Evolutionary conservation across 2,329 filamentous ascomycete genomes (phyloP), one percentile per base, ranked within the genome.

Genomic region (Hypoxylon sp.): DNA sequence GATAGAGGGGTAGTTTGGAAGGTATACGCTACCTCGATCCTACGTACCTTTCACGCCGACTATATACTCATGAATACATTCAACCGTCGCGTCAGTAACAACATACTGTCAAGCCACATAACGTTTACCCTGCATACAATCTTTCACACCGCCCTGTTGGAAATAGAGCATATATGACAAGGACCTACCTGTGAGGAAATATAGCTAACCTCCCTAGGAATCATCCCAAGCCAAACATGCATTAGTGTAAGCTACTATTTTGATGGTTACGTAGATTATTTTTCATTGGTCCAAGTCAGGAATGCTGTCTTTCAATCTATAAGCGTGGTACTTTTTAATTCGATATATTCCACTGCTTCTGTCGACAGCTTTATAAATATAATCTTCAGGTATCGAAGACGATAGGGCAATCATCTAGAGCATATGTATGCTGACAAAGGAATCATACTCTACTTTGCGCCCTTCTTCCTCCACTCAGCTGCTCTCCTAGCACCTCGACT

Each of bases 381-480:
- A 17, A 50, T 50, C 54, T 35, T 6, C 42, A 56, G 60, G 61
- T 70, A 68, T 68, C 68, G 55, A 60, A 55, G 19, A 31, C 14
- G 22, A n/a, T 22, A 62, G 6, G 17, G 35, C n/a, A 54, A 31
- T 26, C 17, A 14, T 61, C 22, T 14, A 54, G 46, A 50, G n/a
- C 39, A 26, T 11, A 35, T 9, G 24, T 48, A 51, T 13, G n/a
- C 39, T 17, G 14, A 56, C 31, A 31, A 57, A 31, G 44, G 26
- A 53, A 29, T 46, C 13, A 37, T 35, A 24, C 19, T 70, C 50
- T 74, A 73, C n/a, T 72, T 72, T 24, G 70, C 44, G 17, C 72
- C 72, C 63, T 70, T 77, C 67, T 78, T 76, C 62, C 76, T 75
- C 78, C 76, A 79, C 31, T 77, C 76, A 8, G 76, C 73, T 22